Base-by-base conservation (phyloP, 2,329 filamentous ascomycete species). In the Lachnellula suecica region DNA sequence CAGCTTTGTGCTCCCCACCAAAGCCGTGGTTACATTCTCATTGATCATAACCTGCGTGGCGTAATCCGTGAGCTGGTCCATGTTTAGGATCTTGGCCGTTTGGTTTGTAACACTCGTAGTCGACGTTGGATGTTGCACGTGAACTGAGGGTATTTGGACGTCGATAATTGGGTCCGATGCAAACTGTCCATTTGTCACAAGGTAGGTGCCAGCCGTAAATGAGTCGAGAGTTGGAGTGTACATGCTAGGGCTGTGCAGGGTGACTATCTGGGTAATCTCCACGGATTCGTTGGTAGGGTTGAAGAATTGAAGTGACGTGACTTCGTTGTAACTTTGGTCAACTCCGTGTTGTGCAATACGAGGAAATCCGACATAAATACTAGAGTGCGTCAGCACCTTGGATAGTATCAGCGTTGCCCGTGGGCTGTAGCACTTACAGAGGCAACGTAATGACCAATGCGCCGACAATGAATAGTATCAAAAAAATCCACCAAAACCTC, bases 331-430 rank as follows among this genome's bases (percentile, higher is more conserved):
- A 1, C 81, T 77, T 27, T 73, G 67, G 59, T 81, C 74, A 60
- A 85, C 74, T 46, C 76, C 74, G 37, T 66, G 53, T 60, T 84
- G 82, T 29, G 81, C 81, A 52, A 80, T 81, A 27, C 77, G 74
- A 17, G 81, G 82, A 60, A 84, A 81, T 3, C 67, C 81, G 47
- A 84, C 81, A 60, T 77, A 85, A 43, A 84, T 72, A 35, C 79
- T 81, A 58, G 24, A 24, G 13, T 34, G 31, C 15, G 40, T 38
- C 27, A 9, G 7, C 45, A 23, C 13, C 37, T 24, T n/a, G 9
- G 37, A n/a, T n/a, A n/a, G n/a, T n/a, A n/a, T n/a, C 8, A 8
- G 37, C 7, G 34, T 45, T 23, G 37, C 19, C 34, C 4, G 23
- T 15, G 19, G 17, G 27, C 22, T 40, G 47, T 47, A 25, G 44